phyloP scores from a whole-genome alignment of 2,329 filamentous ascomycete genomes.

The Pestalotiopsis sp. region DNA sequence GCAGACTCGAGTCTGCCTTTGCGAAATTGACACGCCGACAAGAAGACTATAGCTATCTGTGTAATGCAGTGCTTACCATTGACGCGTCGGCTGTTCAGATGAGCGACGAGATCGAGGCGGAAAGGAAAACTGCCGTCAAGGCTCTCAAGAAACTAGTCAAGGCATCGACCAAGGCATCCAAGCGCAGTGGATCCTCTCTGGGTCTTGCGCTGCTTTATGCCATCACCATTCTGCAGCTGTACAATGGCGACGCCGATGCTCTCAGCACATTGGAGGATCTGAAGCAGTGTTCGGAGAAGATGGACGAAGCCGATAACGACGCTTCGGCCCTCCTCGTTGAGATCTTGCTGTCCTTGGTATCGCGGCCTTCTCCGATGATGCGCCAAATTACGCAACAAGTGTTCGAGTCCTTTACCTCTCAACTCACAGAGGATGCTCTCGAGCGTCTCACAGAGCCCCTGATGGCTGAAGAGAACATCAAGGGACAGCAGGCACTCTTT shows the following conservation, averaged over 20 bases:
- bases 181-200: conserved; percentile 45
- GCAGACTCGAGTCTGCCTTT: conserved; percentile 59
- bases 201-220: conserved; percentile 82
- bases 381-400: conserved; percentile 86
- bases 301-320: conserved; percentile 58
- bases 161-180: conserved; percentile 32
- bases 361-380: conserved; percentile 81
- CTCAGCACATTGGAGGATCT: conserved; percentile 81
- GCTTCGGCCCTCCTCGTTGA: conserved; percentile 78
- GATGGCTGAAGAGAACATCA: conserved; percentile 75
- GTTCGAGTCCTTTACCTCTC: conserved; percentile 77
- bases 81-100: conserved; percentile 54
- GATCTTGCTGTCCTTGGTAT: conserved; percentile 85
- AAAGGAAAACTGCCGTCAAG: conserved; percentile 53
- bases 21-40: conserved; percentile 57
- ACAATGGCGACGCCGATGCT: conserved; percentile 86
- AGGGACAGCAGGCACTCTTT: conserved; percentile 87
- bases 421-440: conserved; percentile 74
- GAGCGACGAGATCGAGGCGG: conserved; percentile 55
- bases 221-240: conserved; percentile 83
- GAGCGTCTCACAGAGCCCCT: conserved; percentile 69
- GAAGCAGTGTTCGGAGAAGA: conserved; percentile 71
- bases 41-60: conserved; percentile 55
- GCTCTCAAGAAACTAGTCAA: conserved; percentile 56
- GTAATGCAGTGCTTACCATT: conserved; percentile 55